Evolutionary conservation across 768 basidiomycete species (phyloP), one percentile per base, ranked within the genome.

Genomic region (Kwoniella botswanensis): DNA sequence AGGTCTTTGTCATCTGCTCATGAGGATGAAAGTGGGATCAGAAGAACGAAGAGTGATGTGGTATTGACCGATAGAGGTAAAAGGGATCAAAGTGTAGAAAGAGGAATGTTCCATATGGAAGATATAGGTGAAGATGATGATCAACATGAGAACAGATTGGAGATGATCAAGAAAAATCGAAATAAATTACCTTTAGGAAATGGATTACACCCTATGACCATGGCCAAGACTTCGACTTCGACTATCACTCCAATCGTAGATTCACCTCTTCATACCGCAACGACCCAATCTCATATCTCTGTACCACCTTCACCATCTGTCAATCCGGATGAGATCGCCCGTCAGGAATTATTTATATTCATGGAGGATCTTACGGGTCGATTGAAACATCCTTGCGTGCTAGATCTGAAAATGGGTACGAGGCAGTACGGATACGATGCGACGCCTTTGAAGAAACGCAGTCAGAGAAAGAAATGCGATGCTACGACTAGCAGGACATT

Each of bases 391-490:
- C 93, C 97, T 10, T 99, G 97, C 79, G 96, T 99, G 53, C 88
- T 98, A 78, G 97, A 99, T 84, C 86, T 99, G 77, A 99, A 99
- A 86, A 98, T 98, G 97, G 97, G 97, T n/a, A 98, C 95, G 41
- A 87, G 97, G 43, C 97, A 99, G 85, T 98, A 98, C 84, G 97
- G 97, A 21, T 92, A 96, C 86, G 93, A 97, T 76, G 97, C 97
- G 26, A 92, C 91, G 10, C 85, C 90, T 1, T 86, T 89, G 63
- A 99, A 99, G 86, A 98, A 97, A 88, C 94, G 92, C 86, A 98
- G 95, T 81, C 97, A 99, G 85, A 89, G 95, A 65, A 97, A 97
- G 85, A 99, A 99, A 85, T 98, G 97, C 81, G 94, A 97, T 81
- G 87, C 91, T 65, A 98, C 97, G 63, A 98, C 97, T 22, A 98